Percentiles rank a stretch among this genome's conserved stretches.
These are phyloP conservation scores for Suhomyces terraborum DNA, from an alignment of 1,139 yeast species.

Conservation along the genomic window DNA sequence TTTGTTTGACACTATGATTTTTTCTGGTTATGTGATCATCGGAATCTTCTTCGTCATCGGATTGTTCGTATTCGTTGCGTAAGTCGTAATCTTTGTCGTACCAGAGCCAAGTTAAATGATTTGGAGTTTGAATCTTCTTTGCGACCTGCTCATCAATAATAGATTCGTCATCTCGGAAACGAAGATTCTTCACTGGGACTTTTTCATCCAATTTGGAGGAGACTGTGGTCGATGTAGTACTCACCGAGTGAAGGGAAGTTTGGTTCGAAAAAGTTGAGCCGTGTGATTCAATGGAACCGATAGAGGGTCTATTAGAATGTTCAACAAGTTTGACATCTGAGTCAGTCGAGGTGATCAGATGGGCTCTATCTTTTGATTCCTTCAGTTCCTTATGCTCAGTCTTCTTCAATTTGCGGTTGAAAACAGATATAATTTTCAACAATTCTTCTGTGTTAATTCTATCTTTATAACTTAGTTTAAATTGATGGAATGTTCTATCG, in stretches of 20 bases:
- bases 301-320: constrained; percentile 16
- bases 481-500: constrained; percentile 31
- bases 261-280: constrained; percentile 16
- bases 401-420: constrained; percentile 18
- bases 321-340: neutral
- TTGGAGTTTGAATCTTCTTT: constrained; percentile 3
- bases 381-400: constrained; percentile 4
- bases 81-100: constrained; percentile 39
- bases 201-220: constrained; percentile 8
- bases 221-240: constrained; percentile 17
- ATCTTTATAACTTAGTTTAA: constrained; percentile 34
- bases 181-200: constrained; percentile 10
- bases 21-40: constrained; percentile 14
- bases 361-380: neutral
- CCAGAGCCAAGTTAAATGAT: constrained; percentile 39
- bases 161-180: constrained; percentile 25
- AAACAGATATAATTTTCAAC: constrained; percentile 23
- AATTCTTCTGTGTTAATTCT: constrained; percentile 30
- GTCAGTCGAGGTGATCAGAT: neutral
- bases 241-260: constrained; percentile 16
- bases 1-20: constrained; percentile 28
- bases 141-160: constrained; percentile 15
- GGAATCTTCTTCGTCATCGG: constrained; percentile 24
- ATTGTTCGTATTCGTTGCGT: constrained; percentile 29
- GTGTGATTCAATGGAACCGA: constrained; percentile 19